Evolutionary conservation across 2,329 filamentous ascomycete species (phyloP), one percentile per base, ranked within the genome.

Genomic region (Penicillium griseofulvum): DNA sequence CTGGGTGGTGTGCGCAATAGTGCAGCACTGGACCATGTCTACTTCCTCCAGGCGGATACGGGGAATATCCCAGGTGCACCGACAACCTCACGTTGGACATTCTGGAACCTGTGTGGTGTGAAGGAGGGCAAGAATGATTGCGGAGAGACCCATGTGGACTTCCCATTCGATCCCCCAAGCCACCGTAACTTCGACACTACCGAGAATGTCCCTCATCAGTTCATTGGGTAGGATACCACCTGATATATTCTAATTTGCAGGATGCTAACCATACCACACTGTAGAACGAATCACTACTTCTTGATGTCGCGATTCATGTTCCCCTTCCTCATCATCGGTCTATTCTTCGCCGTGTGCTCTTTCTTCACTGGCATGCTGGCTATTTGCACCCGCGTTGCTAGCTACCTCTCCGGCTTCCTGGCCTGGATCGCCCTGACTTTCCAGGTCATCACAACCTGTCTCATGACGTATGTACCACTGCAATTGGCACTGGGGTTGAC

Each of bases 261-360:
- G 19, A 19, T 28, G 26, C 41, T 41, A 53, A 51, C 9, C 17
- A 56, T 52, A 59, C n/a, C 12, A 17, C 29, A 10, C 14, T 75
- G 36, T 55, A 80, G 87, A 36, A 75, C 77, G 10, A 80, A 85
- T 63, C 83, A 79, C 59, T 96, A 87, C 80, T 97, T 83, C 78
- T 90, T 91, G 76, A 81, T 94, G 70, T 95, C 91, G 78, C 85
- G 93, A 38, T 96, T 97, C 78, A 88, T 90, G 73, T 97, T 93
- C 83, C 90, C 92, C 36, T 94, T 96, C 75, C 89, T 89, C 78
- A 79, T 97, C 54, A 87, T 97, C 62, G 85, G 86, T 17, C 83
- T 97, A 36, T 86, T 96, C 80, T 94, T 96, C 72, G 83, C 71
- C 43, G 73, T 76, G 14, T 59, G 69, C 52, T 74, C 77, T 2